Conservation (phyloP, 2,329 filamentous ascomycete species). For the Nothophoma quercina region DNA sequence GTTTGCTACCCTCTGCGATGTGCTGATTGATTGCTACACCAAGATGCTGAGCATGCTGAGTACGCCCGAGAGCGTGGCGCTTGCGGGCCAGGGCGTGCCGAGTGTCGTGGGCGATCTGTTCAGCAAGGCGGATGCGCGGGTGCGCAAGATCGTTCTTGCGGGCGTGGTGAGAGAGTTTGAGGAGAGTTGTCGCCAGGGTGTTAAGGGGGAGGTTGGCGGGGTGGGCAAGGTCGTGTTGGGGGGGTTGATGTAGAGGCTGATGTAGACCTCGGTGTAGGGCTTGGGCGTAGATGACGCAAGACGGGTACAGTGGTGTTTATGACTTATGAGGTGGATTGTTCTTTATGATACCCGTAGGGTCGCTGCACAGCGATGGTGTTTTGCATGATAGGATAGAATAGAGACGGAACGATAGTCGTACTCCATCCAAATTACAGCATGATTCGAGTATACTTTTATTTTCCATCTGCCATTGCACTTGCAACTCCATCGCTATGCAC, state of each 20-base stretch:
- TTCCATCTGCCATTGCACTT: no score
- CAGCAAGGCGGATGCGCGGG: slow-evolving; percentile 82
- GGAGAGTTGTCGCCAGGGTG: slow-evolving; percentile 77
- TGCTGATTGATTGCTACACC: slow-evolving; percentile 90
- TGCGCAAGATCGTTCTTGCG: slow-evolving; percentile 88
- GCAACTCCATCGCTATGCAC: no score
- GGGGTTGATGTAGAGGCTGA: slow-evolving; percentile 70
- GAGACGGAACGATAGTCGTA: background rate
- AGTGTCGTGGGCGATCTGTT: slow-evolving; percentile 79
- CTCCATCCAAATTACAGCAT: no score
- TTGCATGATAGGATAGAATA: background rate
- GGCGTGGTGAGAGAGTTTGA: slow-evolving; percentile 93
- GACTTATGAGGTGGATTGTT: background rate
- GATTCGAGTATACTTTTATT: no score
- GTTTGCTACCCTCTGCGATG: slow-evolving; percentile 93
- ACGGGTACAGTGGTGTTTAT: background rate
- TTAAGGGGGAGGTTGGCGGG: slow-evolving; percentile 82
- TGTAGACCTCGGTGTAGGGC: no score
- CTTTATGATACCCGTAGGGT: background rate
- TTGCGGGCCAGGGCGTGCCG: slow-evolving; percentile 37
- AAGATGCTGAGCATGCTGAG: slow-evolving; percentile 77
- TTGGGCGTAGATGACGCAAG: no score
- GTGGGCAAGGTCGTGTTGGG: slow-evolving; percentile 89
- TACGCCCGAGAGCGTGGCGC: slow-evolving; percentile 63
- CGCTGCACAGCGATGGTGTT: background rate